Percentiles rank a stretch among this genome's conserved stretches.
Conservation (phyloP, 2,329 filamentous ascomycete genomes). For the Xylaria sp. region DNA sequence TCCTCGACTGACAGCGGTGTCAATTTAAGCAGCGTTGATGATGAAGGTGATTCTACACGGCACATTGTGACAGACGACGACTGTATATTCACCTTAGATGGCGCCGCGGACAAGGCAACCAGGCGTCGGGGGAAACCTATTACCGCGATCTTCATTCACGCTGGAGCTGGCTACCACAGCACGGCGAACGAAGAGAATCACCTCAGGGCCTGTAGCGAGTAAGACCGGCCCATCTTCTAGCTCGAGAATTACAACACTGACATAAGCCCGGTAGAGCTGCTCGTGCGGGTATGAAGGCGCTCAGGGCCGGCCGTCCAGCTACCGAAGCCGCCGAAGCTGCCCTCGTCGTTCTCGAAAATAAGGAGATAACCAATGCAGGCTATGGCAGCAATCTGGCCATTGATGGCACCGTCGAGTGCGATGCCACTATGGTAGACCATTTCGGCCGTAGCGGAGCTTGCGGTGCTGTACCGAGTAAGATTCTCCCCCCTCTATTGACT, state of each 20-base stretch:
- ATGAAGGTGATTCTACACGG: neutral
- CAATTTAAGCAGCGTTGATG: neutral
- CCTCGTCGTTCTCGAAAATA: conserved; percentile 87
- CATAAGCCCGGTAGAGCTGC: conserved; percentile 70
- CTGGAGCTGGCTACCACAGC: conserved; percentile 94
- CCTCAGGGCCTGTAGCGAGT: conserved; percentile 89
- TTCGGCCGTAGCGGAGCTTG: conserved; percentile 91
- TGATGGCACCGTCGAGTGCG: conserved; percentile 91
- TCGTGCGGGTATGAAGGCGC: conserved; percentile 81
- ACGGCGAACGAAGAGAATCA: conserved; percentile 85
- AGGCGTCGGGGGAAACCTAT: conserved; percentile 49
- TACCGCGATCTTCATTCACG: conserved; percentile 89
- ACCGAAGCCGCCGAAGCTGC: conserved; percentile 91
- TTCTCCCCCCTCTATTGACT: conserved; percentile 38
- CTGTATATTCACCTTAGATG: conserved; percentile 50
- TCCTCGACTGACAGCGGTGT: too few species aligned
- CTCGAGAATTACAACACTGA: conserved; percentile 5
- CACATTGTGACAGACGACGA: neutral
- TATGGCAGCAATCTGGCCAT: conserved; percentile 95
- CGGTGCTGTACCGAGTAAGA: conserved; percentile 84
- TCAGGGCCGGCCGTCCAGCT: conserved; percentile 81
- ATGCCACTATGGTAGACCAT: conserved; percentile 93
- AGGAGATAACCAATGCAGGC: conserved; percentile 95
- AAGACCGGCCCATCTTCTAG: conserved; percentile 53
- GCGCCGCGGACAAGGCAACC: conserved; percentile 54